Evolutionary conservation across 78 protist species (phyloP), one percentile per base, ranked within the genome.

Genomic region (Creolimax fragrantissima): DNA sequence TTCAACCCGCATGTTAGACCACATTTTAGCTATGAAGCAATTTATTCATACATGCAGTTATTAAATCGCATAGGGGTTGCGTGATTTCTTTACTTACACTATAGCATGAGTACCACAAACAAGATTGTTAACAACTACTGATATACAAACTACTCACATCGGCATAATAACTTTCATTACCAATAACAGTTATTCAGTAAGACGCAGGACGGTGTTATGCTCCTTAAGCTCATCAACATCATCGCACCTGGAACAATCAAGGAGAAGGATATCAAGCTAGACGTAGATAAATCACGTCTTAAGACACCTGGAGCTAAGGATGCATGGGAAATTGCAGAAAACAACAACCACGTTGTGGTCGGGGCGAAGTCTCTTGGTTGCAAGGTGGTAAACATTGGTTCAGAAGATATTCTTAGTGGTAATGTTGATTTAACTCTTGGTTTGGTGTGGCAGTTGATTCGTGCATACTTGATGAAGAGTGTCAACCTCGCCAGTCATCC

Each of bases 401-500:
- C 93, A 2, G 81, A 45, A 2, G 98, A 97, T 66, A 4, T 95
- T 6, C 88, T 86, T 66, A 95, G 92, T 44, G 98, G 98, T 85
- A 93, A 90, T 36, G 89, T 92, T 3, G 96, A 96, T 91, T 93
- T 96, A 35, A 94, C 97, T 74, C 95, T 97, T 42, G 98, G 98
- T 36, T 88, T 98, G 66, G 45, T 97, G 24, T 98, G 99, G 99
- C 99, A 98, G 95, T 67, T 97, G 83, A 97, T 97, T 89, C 92
- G 96, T 45, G 89, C 95, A 44, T 96, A 96, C 45, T 88, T 97
- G 81, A 89, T 97, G 42, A 42, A 90, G 43, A n/a, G 44, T 43
- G 94, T 97, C 96, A 96, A 95, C 42, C 3, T 84, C 5, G 44
- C 39, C 43, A 85, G 44, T 37, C 97, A 96, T 92, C 99, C 99